phyloP scores from a whole-genome alignment of 2,329 filamentous ascomycete genomes.

The Trichoderma breve region DNA sequence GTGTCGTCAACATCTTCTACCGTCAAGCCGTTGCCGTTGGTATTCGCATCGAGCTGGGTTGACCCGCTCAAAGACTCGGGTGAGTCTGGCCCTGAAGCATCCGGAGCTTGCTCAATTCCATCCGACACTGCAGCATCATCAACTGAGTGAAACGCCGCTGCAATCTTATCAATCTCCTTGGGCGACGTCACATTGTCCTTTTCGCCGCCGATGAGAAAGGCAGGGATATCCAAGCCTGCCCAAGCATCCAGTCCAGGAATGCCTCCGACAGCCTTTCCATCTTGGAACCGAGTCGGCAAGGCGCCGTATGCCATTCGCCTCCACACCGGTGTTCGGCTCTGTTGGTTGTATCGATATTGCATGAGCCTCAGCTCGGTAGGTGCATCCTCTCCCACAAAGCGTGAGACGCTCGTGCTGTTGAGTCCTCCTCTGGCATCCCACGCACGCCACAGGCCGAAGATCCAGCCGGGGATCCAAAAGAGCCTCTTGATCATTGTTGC shows the following conservation, averaged over 20 bases:
- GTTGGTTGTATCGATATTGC: slow-evolving; percentile 74
- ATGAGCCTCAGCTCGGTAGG: slow-evolving; percentile 64
- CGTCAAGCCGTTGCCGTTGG: slow-evolving; percentile 21
- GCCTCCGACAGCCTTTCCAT: slow-evolving; percentile 56
- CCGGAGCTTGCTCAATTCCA: slow-evolving; percentile 29
- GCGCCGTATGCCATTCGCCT: slow-evolving; percentile 74
- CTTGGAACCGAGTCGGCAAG: slow-evolving; percentile 56
- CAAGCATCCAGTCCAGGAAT: slow-evolving; percentile 70
- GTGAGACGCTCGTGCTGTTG: slow-evolving; percentile 72
- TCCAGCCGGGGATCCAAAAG: slow-evolving; percentile 64
- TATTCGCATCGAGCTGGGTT: slow-evolving; percentile 27
- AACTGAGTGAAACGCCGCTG: slow-evolving; percentile 34
- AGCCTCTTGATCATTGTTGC: slow-evolving; percentile 50
- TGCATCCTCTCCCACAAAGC: slow-evolving; percentile 69
- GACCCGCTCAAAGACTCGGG: slow-evolving; percentile 48
- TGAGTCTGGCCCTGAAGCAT: slow-evolving; percentile 42
- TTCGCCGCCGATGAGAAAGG: slow-evolving; percentile 77
- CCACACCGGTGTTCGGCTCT: slow-evolving; percentile 80
- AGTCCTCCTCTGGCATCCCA: slow-evolving; percentile 79
- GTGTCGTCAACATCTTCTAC: slow-evolving; percentile 31
- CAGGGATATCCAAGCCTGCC: slow-evolving; percentile 68
- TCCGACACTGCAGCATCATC: slow-evolving; percentile 23
- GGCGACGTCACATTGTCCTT: slow-evolving; percentile 74
- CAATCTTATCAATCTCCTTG: slow-evolving; percentile 67
- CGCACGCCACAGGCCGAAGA: slow-evolving; percentile 74